Evolutionary conservation across 1,139 yeast genomes (phyloP).

Genomic region (Taphrina wiesneri): DNA sequence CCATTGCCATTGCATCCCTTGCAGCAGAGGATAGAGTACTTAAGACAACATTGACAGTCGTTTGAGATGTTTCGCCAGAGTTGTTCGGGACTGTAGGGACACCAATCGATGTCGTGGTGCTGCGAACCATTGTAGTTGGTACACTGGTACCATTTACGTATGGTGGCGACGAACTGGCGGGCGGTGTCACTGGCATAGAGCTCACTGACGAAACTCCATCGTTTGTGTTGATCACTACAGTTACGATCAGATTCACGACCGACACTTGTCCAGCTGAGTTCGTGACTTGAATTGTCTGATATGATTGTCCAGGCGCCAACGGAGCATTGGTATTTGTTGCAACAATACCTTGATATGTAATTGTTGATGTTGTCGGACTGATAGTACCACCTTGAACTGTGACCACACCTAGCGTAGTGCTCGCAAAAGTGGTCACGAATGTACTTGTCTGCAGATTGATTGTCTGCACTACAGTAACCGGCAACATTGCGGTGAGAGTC

Average conservation of each 20-base stretch:
- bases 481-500: constrained; percentile 13
- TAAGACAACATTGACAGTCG: too few relatives aligned
- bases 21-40: neutral
- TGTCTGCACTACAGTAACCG: constrained; percentile 2
- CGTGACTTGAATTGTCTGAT: constrained; percentile 9
- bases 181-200: neutral
- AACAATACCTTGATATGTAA: neutral
- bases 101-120: neutral
- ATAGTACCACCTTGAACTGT: constrained; percentile 22
- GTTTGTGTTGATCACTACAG: constrained; percentile 5
- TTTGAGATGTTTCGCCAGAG: too few relatives aligned
- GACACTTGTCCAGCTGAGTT: neutral
- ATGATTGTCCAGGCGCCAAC: constrained; percentile 14
- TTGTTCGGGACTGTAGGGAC: neutral
- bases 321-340: constrained; percentile 30
- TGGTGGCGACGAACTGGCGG: neutral
- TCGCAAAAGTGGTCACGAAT: constrained; percentile 26
- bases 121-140: neutral
- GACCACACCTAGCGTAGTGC: constrained; percentile 29
- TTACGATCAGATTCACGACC: constrained; percentile 6
- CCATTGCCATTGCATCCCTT: neutral
- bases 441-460: constrained; percentile 17
- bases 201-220: neutral
- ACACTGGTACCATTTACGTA: neutral
- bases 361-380: neutral